Conservation (phyloP, 1,139 yeast genomes). For the Suhomyces atakaporum region DNA sequence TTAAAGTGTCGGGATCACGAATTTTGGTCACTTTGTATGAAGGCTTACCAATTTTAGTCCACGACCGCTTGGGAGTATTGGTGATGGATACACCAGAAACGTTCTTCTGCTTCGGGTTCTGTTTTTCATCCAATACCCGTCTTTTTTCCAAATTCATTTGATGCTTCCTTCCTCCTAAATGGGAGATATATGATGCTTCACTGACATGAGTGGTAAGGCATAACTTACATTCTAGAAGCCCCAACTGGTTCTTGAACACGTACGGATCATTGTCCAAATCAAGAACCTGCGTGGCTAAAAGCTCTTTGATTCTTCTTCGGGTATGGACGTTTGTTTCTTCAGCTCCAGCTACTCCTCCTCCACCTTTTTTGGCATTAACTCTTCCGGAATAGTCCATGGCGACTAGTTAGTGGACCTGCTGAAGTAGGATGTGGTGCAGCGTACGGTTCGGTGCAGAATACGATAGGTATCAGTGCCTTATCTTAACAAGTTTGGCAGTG, state of each 20-base stretch:
- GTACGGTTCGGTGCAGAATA: no score
- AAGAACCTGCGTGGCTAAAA: slow-evolving; percentile 59
- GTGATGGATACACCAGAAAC: slow-evolving; percentile 18
- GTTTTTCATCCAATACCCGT: slow-evolving; percentile 44
- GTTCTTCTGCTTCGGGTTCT: slow-evolving; percentile 9
- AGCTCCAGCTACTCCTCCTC: slow-evolving; percentile 75
- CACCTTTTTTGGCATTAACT: slow-evolving; percentile 47
- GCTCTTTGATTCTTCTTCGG: slow-evolving; percentile 61
- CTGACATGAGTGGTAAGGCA: slow-evolving; percentile 75
- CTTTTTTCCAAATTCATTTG: slow-evolving; percentile 66
- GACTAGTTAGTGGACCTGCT: no score
- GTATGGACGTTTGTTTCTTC: slow-evolving; percentile 69
- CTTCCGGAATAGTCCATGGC: slow-evolving; percentile 52
- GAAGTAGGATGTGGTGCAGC: no score
- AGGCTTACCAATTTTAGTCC: slow-evolving; percentile 72
- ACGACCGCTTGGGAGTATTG: slow-evolving; percentile 42
- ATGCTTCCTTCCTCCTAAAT: slow-evolving; percentile 79
- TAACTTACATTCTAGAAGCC: slow-evolving; percentile 71
- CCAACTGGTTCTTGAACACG: slow-evolving; percentile 71
- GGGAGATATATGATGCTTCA: slow-evolving; percentile 77
- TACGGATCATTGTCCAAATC: slow-evolving; percentile 78
- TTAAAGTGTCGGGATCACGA: slow-evolving; percentile 57
- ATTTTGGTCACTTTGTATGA: slow-evolving; percentile 66
- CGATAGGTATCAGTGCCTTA: no score
- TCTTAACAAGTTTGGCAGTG: no score